Evolutionary conservation across 345 rosid genomes (phyloP).

Genomic region (Gossypium turneri): DNA sequence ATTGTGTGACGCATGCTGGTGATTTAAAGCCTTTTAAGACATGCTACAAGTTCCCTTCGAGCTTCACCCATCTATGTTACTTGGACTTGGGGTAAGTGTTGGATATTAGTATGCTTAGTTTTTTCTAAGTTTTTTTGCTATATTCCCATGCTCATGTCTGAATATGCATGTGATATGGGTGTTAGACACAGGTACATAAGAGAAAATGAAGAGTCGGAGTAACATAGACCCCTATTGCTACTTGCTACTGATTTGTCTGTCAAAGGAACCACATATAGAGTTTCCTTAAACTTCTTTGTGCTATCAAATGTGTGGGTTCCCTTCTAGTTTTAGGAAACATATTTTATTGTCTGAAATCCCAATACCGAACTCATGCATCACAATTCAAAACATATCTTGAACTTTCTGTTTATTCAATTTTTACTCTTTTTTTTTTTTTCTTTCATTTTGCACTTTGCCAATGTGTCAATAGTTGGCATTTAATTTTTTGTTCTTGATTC

Average conservation of each 20-base stretch:
- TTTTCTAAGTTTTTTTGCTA: too few species aligned
- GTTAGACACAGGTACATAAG: too few species aligned
- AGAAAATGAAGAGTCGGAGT: too few species aligned
- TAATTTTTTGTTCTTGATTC: not conserved
- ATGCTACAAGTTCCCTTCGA: not conserved
- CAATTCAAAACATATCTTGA: not conserved
- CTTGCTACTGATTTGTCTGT: too few species aligned
- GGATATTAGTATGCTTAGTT: too few species aligned
- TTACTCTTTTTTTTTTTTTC: not conserved
- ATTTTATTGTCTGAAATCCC: not conserved
- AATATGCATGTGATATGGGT: too few species aligned
- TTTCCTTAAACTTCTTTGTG: not conserved
- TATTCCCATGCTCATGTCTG: too few species aligned
- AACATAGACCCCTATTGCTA: too few species aligned
- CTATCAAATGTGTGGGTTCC: not conserved
- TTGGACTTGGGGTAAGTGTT: too few species aligned
- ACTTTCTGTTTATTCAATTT: not conserved
- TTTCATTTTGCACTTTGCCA: not conserved
- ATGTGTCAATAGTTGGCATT: not conserved
- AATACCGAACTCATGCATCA: not conserved
- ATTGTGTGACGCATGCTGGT: slow-evolving; percentile 4
- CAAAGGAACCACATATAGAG: not conserved
- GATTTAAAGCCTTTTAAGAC: slow-evolving; percentile 8
- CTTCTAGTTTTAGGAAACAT: not conserved
- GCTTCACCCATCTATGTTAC: too few species aligned